Conservation (phyloP, 352 stramenopile genomes). For the Phytophthora foliorum region DNA sequence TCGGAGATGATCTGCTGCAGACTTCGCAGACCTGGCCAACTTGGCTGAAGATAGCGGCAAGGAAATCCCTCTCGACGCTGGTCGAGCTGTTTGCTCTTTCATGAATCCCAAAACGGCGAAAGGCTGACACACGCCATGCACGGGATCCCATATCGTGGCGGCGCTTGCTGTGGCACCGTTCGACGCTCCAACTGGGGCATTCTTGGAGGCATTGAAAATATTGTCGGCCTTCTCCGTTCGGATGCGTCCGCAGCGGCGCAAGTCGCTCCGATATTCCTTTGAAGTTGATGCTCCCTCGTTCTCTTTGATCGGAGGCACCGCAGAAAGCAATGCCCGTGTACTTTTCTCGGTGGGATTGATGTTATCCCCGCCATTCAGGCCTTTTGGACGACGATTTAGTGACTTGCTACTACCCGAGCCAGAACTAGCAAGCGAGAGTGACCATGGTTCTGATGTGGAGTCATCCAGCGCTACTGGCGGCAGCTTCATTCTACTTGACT, state of each 20-base stretch:
- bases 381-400: slow-evolving; percentile 16
- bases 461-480: slow-evolving; percentile 19
- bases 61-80: slow-evolving; percentile 14
- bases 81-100: slow-evolving; percentile 41
- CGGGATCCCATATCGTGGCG: slow-evolving; percentile 72
- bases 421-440: slow-evolving; percentile 2
- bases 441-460: not conserved
- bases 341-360: slow-evolving; percentile 10
- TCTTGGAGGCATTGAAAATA: slow-evolving; percentile 29
- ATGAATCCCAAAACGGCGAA: slow-evolving; percentile 78
- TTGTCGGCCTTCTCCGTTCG: slow-evolving; percentile 47
- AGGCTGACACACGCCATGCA: slow-evolving; percentile 80
- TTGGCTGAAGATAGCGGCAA: slow-evolving; percentile 28
- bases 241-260: slow-evolving; percentile 37
- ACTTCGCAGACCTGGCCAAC: slow-evolving; percentile 32
- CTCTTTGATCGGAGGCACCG: slow-evolving; percentile 27
- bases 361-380: not conserved
- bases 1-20: slow-evolving; percentile 31
- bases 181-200: slow-evolving; percentile 6
- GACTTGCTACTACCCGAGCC: slow-evolving; percentile 12
- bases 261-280: slow-evolving; percentile 29
- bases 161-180: slow-evolving; percentile 1
- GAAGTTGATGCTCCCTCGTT: not conserved
- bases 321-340: slow-evolving; percentile 12
- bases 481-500: slow-evolving; percentile 18